Conservation (phyloP, 495 filamentous ascomycete species). For the Aspergillus sclerotioniger region DNA sequence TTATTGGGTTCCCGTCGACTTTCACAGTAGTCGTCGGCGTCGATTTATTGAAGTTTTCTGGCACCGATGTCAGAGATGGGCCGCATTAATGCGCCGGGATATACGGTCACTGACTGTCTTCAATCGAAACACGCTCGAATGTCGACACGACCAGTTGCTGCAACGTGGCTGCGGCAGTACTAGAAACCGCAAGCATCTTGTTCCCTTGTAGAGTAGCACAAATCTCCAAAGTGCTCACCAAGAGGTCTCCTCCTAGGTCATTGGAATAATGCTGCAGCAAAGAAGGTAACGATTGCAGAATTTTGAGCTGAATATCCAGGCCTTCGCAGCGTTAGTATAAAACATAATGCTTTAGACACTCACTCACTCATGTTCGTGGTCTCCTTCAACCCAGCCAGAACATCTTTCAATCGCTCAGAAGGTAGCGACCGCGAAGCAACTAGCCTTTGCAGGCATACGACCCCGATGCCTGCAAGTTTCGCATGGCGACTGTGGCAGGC, state of each 20-base stretch:
- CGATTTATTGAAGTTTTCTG: conserved; percentile 53
- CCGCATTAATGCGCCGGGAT: conserved; percentile 23
- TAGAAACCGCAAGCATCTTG: conserved; percentile 88
- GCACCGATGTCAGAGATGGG: conserved; percentile 48
- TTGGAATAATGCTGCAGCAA: conserved; percentile 86
- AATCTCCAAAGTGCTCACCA: conserved; percentile 79
- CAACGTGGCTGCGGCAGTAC: conserved; percentile 89
- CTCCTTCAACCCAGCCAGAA: conserved; percentile 82
- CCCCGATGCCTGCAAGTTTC: conserved; percentile 81
- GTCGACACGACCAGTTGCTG: conserved; percentile 90
- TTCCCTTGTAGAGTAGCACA: conserved; percentile 86
- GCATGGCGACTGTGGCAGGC: conserved; percentile 86
- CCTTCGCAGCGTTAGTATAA: conserved; percentile 49
- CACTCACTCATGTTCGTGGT: conserved; percentile 63
- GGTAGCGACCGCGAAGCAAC: conserved; percentile 77
- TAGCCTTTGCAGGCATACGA: conserved; percentile 84
- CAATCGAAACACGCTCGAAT: conserved; percentile 83
- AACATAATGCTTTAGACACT: background rate
- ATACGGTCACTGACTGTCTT: conserved; percentile 57
- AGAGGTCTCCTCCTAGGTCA: conserved; percentile 74
- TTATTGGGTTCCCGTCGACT: conserved; percentile 57
- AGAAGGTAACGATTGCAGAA: conserved; percentile 89
- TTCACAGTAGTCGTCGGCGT: conserved; percentile 34
- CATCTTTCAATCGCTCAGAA: conserved; percentile 69
- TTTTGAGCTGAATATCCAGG: conserved; percentile 92